Base-by-base conservation (phyloP, 169 alveolate species). In the Cryptosporidium parvum region DNA sequence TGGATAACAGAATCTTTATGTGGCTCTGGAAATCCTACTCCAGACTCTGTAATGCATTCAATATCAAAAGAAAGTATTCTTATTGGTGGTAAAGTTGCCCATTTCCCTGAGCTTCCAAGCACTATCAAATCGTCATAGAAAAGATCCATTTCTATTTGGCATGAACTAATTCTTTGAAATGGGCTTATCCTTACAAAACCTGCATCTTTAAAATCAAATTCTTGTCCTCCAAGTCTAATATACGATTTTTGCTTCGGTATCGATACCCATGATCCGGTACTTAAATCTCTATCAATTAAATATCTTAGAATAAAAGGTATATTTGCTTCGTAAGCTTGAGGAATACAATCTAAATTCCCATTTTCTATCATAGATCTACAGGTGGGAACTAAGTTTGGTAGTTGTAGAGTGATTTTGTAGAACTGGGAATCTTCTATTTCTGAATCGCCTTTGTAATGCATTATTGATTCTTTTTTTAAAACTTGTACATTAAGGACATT, bases 221-320 rank as follows among this genome's bases (percentile, higher is more conserved):
- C 23, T n/a, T 18, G 29, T 48, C 37, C 67, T 61, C 91, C n/a
- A 31, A 39, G 37, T 58, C 91, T 26, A 68, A 93, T 18, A 45
- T 71, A 51, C 85, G 93, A 91, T 58, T 72, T 93, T 68, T 89
- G 93, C 39, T 48, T 70, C 68, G 91, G 80, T 42, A 96, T 69
- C 86, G 93, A 92, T 75, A 97, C 91, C 99, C 99, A 98, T 65
- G 98, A 95, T 95, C 99, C 97, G 42, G 99, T 99, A 18, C 97
- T 97, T 18, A 98, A 94, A 84, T 95, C 96, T 26, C 94, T 86
- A 91, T 98, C 99, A 44, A 98, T 96, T 97, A 98, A 95, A 91
- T 94, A 98, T 69, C 99, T 93, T 35, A 98, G 93, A 33, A 97
- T 97, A 91, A 96, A 98, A 35, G 99, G 99, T 52, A 98, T 94